Conservation (phyloP, 305 asterid species). For the Solanum aculeatissimum region DNA sequence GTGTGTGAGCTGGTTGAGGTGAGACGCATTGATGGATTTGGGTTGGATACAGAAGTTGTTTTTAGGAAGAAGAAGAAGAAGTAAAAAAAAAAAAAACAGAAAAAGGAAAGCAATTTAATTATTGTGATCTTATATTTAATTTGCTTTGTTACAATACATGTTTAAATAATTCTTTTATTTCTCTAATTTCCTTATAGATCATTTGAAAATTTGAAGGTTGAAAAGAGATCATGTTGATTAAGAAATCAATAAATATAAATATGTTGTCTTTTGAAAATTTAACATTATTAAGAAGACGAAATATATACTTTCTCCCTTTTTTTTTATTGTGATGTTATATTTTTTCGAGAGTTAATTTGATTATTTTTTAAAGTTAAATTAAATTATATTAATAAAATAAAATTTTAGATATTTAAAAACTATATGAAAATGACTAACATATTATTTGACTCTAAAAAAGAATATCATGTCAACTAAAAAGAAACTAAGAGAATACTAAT, state of each 20-base stretch:
- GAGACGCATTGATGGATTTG: slow-evolving; percentile 60
- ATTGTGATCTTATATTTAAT: not conserved
- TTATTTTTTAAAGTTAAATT: too few relatives aligned
- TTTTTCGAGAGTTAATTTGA: too few relatives aligned
- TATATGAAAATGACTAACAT: too few relatives aligned
- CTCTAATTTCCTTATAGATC: not conserved
- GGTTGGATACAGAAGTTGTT: slow-evolving; percentile 70
- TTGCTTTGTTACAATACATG: not conserved
- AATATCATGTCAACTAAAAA: too few relatives aligned
- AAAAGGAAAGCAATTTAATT: not conserved
- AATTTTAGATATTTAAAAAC: too few relatives aligned
- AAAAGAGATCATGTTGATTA: not conserved
- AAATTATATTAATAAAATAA: too few relatives aligned
- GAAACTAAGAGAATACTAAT: too few relatives aligned
- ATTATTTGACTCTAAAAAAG: too few relatives aligned
- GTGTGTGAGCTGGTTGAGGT: slow-evolving; percentile 36
- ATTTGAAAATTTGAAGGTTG: not conserved
- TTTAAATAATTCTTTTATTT: not conserved
- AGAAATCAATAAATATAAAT: not conserved
- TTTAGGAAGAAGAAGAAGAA: slow-evolving; percentile 24
- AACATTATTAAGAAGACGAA: not conserved
- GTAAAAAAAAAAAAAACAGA: not conserved
- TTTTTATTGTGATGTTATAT: too few relatives aligned
- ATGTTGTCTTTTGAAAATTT: not conserved
- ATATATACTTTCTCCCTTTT: not conserved